A percentile compares a stretch with the other conserved stretches of the same genome.
Evolutionary conservation across 345 rosid species (phyloP).

Genomic region (Citropsis articulata): DNA sequence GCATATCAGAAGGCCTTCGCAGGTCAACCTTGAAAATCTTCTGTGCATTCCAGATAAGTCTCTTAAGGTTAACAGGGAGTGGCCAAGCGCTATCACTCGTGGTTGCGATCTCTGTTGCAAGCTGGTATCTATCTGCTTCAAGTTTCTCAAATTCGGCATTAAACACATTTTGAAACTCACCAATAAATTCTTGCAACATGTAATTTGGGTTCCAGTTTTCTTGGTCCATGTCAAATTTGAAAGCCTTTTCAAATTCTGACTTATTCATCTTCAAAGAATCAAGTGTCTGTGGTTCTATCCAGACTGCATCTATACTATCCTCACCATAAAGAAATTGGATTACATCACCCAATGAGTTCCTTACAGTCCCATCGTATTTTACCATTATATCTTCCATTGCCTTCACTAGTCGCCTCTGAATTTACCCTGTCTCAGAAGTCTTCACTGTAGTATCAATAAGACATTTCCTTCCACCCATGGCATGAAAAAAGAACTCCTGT

Average conservation of each 20-base stretch:
- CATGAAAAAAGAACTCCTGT: slow-evolving; percentile 95
- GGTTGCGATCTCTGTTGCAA: slow-evolving; percentile 89
- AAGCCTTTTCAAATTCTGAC: slow-evolving; percentile 65
- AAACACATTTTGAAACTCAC: slow-evolving; percentile 88
- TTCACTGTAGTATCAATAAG: slow-evolving; percentile 98
- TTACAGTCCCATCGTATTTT: slow-evolving; percentile 93
- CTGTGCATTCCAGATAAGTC: slow-evolving; percentile 98
- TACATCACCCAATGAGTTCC: slow-evolving; percentile 92
- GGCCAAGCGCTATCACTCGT: slow-evolving; percentile 93
- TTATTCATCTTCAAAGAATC: slow-evolving; percentile 91
- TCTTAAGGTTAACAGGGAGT: slow-evolving; percentile 86
- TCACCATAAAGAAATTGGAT: slow-evolving; percentile 97
- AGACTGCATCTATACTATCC: slow-evolving; percentile 97
- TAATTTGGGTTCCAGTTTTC: slow-evolving; percentile 84
- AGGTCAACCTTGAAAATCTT: slow-evolving; percentile 87
- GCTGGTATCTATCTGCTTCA: slow-evolving; percentile 80
- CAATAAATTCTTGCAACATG: slow-evolving; percentile 74
- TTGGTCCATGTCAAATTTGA: slow-evolving; percentile 80
- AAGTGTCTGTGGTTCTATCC: slow-evolving; percentile 91
- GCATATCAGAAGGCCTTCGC: slow-evolving; percentile 76
- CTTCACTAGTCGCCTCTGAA: slow-evolving; percentile 94
- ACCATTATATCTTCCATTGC: slow-evolving; percentile 99
- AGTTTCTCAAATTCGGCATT: slow-evolving; percentile 93
- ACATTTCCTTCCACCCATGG: slow-evolving; percentile 99
- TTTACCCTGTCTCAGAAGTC: slow-evolving; percentile 97